These are phyloP conservation scores for Hypoxylon fragiforme DNA, from an alignment of 495 filamentous ascomycete genomes.

Conservation along the genomic window DNA sequence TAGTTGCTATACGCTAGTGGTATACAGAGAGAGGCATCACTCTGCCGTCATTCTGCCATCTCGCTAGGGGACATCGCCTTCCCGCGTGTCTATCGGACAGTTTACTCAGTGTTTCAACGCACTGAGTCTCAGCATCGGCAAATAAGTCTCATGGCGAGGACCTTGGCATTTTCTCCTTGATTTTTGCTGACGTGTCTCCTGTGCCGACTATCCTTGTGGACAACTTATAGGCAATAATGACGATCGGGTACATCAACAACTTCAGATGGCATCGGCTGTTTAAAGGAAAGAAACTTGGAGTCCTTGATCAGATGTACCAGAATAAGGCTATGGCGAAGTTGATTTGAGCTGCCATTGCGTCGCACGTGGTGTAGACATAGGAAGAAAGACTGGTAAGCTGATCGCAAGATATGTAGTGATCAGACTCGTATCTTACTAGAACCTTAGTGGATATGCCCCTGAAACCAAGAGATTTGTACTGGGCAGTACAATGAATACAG, in stretches of 20 bases:
- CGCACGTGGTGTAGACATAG: constrained; percentile 4
- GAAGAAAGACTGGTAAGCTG: constrained; percentile 7
- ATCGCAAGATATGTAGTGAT: constrained; percentile 6
- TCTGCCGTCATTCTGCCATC: background rate
- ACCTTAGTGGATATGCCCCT: background rate
- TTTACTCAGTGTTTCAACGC: background rate
- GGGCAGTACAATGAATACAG: constrained; percentile 1
- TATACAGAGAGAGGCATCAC: too few species aligned
- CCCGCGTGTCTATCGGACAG: background rate
- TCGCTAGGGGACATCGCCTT: background rate
- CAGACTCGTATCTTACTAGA: constrained; percentile 6
- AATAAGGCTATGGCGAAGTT: background rate
- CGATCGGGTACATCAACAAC: background rate
- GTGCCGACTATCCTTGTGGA: background rate
- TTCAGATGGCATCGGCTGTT: background rate
- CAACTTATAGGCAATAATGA: background rate
- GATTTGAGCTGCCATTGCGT: constrained; percentile 6
- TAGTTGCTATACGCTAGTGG: too few species aligned
- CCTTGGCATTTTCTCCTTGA: background rate
- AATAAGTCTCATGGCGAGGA: background rate
- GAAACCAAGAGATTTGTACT: constrained; percentile 1
- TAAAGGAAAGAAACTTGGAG: background rate
- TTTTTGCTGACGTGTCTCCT: background rate
- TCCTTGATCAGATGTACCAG: background rate
- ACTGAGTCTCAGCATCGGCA: background rate